phyloP scores from a whole-genome alignment of 495 filamentous ascomycete genomes.

The Penicillium crystallinum region DNA sequence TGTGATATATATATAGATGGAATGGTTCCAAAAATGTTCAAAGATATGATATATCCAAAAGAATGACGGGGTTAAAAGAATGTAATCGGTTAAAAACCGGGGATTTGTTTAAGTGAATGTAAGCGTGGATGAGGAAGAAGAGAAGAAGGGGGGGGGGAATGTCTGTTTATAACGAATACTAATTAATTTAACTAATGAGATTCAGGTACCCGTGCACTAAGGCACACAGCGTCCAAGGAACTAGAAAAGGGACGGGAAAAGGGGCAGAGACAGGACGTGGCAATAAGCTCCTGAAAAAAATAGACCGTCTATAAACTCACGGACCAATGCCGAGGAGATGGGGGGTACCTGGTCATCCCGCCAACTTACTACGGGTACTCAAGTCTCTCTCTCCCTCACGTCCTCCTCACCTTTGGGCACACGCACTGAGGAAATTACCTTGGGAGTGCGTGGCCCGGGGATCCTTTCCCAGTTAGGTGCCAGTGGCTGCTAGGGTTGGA shows the following conservation, averaged over 20 bases:
- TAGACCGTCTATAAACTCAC: not conserved
- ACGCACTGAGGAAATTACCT: not conserved
- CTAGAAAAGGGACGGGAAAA: constrained; percentile 6
- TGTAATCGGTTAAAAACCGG: constrained; percentile 47
- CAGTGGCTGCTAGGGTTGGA: constrained; percentile 3
- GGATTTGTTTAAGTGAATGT: constrained; percentile 20
- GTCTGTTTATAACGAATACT: constrained; percentile 11
- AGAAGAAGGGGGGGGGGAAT: constrained; percentile 6
- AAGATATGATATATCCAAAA: constrained; percentile 14
- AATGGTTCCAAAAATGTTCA: constrained; percentile 19
- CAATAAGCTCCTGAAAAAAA: not conserved
- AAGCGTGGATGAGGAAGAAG: constrained; percentile 15
- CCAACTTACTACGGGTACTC: not conserved
- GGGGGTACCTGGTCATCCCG: not conserved
- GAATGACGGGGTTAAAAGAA: constrained; percentile 41
- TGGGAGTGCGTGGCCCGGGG: constrained; percentile 3
- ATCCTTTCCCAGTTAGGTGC: constrained; percentile 15
- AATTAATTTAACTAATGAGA: constrained; percentile 9
- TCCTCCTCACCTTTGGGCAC: not conserved
- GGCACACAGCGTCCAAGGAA: not conserved
- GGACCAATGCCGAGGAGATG: not conserved
- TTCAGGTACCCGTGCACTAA: constrained; percentile 26
- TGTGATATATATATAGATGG: constrained; percentile 45
- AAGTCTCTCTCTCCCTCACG: constrained; percentile 5
- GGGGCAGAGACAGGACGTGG: constrained; percentile 6